Evolutionary conservation across 2,329 filamentous ascomycete species (phyloP).

Genomic region (Shiraia sp.): DNA sequence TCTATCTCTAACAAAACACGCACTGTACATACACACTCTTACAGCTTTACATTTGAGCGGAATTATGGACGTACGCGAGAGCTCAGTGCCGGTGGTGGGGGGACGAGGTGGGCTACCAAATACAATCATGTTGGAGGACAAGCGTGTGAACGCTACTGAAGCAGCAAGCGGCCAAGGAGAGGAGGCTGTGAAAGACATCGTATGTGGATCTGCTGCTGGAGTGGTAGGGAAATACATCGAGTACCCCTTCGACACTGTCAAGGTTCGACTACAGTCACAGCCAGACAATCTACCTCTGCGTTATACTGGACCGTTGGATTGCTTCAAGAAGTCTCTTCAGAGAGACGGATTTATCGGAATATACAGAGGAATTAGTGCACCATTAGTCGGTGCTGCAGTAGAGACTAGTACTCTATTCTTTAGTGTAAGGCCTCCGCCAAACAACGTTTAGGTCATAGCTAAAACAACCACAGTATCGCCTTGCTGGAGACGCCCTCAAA

Average conservation of each 20-base stretch:
- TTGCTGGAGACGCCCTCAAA: conserved; percentile 63
- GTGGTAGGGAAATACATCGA: conserved; percentile 94
- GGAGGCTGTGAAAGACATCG: conserved; percentile 81
- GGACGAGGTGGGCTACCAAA: conserved; percentile 28
- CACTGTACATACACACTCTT: conserved; percentile 6
- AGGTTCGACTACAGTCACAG: conserved; percentile 96
- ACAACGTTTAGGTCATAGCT: conserved; percentile 1
- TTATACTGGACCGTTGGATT: conserved; percentile 88
- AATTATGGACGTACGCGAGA: conserved; percentile 38
- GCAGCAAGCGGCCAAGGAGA: conserved; percentile 49
- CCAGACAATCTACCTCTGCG: conserved; percentile 78
- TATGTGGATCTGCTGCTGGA: conserved; percentile 89
- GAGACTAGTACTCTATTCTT: conserved; percentile 94
- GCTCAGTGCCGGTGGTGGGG: conserved; percentile 36
- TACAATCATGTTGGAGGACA: conserved; percentile 24
- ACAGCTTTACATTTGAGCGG: conserved; percentile 5
- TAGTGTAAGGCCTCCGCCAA: conserved; percentile 55
- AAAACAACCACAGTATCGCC: conserved; percentile 47
- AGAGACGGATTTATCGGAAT: conserved; percentile 79
- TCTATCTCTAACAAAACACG: conserved; percentile 8
- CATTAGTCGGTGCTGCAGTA: conserved; percentile 84
- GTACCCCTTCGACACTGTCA: conserved; percentile 98
- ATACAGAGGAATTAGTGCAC: conserved; percentile 91
- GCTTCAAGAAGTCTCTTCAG: conserved; percentile 83
- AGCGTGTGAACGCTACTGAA: conserved; percentile 11